Conservation (phyloP, 257 asterid species). For the Scutellaria galericulata region DNA sequence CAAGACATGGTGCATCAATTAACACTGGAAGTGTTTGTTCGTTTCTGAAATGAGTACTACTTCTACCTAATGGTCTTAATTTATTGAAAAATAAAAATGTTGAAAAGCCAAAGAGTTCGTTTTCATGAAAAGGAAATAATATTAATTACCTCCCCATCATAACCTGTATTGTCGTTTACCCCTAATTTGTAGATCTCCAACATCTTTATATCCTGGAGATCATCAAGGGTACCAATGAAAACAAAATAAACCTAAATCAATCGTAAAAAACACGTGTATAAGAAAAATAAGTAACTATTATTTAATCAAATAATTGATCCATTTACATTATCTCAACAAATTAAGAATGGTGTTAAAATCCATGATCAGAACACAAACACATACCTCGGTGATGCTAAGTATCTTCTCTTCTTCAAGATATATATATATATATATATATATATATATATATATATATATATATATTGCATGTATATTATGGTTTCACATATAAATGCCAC, state of each 20-base stretch:
- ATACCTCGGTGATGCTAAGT: too few species aligned
- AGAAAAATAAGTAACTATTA: too few species aligned
- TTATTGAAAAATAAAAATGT: background rate
- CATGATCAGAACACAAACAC: too few species aligned
- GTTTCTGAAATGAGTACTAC: constrained; percentile 14
- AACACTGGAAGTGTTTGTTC: background rate
- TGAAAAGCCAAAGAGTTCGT: constrained; percentile 17
- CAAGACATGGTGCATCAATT: background rate
- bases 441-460: too few species aligned
- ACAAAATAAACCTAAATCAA: constrained; percentile 13
- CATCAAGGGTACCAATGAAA: constrained; percentile 22
- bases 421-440: too few species aligned
- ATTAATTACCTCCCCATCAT: constrained; percentile 23
- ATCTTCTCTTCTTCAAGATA: too few species aligned
- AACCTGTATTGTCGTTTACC: background rate
- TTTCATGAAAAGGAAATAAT: constrained; percentile 23
- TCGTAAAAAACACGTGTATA: background rate
- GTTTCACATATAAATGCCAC: too few species aligned
- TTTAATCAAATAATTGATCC: too few species aligned
- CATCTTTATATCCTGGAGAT: constrained; percentile 30
- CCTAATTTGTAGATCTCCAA: constrained; percentile 21
- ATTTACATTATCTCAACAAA: too few species aligned
- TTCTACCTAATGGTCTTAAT: constrained; percentile 29
- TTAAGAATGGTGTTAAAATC: too few species aligned
- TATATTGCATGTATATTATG: too few species aligned